Evolutionary conservation across 2,329 filamentous ascomycete species (phyloP), one percentile per base, ranked within the genome.

Genomic region (Colletotrichum magnum): DNA sequence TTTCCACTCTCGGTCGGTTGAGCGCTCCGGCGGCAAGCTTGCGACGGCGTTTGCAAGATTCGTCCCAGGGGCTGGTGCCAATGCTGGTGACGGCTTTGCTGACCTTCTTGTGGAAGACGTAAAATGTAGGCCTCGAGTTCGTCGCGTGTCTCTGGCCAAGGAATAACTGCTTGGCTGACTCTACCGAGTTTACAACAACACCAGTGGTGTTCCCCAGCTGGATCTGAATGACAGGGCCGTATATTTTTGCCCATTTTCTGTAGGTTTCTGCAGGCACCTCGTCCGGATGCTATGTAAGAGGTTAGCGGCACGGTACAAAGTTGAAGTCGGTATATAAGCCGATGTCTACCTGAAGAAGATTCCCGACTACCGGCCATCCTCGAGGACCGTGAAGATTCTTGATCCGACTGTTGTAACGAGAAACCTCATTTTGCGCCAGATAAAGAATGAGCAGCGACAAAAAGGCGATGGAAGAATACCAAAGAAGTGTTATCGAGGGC

Each of bases 21-120:
- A 92, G 80, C 0, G 90, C 90, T 0, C 89, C 91, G 0, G 89
- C 90, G 1, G 90, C 89, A 3, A 89, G 89, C 81, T 91, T 92
- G 47, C 90, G 85, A 10, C 89, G 83, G 12, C 85, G 83, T 76
- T 92, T 92, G 79, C 88, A 91, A 16, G 87, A 90, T 58, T 91
- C 90, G 72, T 92, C 89, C 89, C 90, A 92, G 0, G 90, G 90
- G 0, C 88, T 91, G 2, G 90, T 92, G 2, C 90, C 90, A 66
- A 92, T 91, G n/a, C 75, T 78, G 3, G 75, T 77, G 9, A 78
- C 75, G 5, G 75, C 68, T 1, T 72, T 73, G 56, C 73, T 77
- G 86, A 91, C 24, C 85, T 89, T 77, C 88, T 88, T 45, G 84
- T 90, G 73, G 80, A 89, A 45, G 84, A 91, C 58, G 88, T 92